A percentile compares a stretch with the other conserved stretches of the same genome.
These are phyloP conservation scores for Cyclotella choctawhatcheeana DNA, from an alignment of 108 stramenopile genomes.

Conservation along the genomic window DNA sequence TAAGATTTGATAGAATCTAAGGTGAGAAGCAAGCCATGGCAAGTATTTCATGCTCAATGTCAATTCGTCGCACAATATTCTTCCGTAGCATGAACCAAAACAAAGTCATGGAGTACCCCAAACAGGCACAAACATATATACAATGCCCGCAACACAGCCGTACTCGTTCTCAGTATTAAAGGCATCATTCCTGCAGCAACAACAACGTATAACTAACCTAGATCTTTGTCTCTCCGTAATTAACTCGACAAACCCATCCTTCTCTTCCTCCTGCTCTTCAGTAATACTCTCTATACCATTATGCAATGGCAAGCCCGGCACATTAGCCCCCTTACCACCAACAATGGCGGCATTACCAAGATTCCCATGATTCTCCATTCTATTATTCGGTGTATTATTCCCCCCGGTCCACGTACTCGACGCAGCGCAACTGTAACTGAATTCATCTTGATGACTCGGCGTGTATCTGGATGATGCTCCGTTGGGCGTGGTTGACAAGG, in stretches of 20 bases:
- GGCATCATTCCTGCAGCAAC: background rate
- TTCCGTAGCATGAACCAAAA: too few species aligned
- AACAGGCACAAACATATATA: too few species aligned
- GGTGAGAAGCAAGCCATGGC: too few species aligned
- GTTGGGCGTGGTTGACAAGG: background rate
- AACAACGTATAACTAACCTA: background rate
- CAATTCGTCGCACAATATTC: too few species aligned
- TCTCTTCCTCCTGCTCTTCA: conserved; percentile 10
- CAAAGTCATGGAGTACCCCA: too few species aligned
- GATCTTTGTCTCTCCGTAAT: conserved; percentile 7
- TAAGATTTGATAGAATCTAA: too few species aligned
- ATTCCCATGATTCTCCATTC: too few species aligned
- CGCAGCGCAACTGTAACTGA: conserved; percentile 1
- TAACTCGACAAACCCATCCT: conserved; percentile 18
- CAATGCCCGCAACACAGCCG: too few species aligned
- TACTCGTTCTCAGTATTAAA: too few species aligned
- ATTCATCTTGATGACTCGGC: background rate
- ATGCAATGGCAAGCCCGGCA: background rate
- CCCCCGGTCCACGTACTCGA: conserved; percentile 1
- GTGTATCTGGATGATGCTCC: background rate
- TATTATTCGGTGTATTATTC: too few species aligned
- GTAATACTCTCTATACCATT: background rate
- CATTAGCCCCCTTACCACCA: background rate
- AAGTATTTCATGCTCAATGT: too few species aligned
- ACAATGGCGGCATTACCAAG: background rate